These are phyloP conservation scores for Ophiostoma tasmaniense DNA, from an alignment of 2,329 filamentous ascomycete genomes.

Conservation along the genomic window DNA sequence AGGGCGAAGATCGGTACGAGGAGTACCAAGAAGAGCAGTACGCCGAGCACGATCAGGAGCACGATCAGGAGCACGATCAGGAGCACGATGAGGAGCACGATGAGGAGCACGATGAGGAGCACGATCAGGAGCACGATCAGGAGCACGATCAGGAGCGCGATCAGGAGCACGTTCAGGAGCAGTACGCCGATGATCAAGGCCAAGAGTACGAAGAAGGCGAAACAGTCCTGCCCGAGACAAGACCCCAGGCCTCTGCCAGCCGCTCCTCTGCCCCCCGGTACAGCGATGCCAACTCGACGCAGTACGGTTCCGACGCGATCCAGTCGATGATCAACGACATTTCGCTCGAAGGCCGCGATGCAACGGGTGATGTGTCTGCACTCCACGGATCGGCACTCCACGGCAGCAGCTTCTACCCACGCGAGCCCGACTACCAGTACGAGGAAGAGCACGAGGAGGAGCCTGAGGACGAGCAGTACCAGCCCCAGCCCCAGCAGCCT, in stretches of 20 bases:
- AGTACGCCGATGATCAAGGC: not conserved
- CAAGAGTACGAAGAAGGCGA: not conserved
- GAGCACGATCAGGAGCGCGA: not conserved
- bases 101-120: not conserved
- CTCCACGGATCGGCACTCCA: not conserved
- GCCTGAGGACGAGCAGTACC: not conserved
- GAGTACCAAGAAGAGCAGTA: not conserved
- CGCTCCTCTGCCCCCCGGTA: not conserved
- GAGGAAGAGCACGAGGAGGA: not conserved
- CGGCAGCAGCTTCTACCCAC: not conserved
- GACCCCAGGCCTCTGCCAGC: not conserved
- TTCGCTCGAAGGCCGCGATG: conserved; percentile 14
- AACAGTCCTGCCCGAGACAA: not conserved
- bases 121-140: not conserved
- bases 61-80: not conserved
- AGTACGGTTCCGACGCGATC: conserved; percentile 18
- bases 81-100: not conserved
- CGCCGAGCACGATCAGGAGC: not conserved
- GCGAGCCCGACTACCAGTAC: not conserved
- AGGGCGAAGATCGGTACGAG: not conserved
- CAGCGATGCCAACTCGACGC: conserved; percentile 14
- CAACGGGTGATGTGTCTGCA: conserved; percentile 2
- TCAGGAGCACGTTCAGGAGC: not conserved
- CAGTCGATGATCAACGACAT: conserved; percentile 18
- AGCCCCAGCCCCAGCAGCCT: not conserved